phyloP scores from a whole-genome alignment of 345 rosid species.

The Durio zibethinus region DNA sequence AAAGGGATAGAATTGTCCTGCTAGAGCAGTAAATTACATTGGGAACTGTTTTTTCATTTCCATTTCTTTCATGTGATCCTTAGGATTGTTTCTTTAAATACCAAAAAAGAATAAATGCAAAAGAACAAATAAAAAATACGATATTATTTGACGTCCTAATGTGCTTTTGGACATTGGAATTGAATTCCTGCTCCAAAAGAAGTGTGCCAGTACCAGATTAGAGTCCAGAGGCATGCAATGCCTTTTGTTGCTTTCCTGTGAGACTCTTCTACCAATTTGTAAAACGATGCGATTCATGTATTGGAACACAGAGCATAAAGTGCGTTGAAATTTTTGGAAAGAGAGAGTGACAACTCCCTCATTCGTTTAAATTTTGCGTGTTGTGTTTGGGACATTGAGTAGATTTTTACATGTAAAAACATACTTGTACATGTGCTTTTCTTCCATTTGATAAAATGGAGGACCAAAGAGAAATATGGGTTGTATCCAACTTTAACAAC shows the following conservation, averaged over 20 bases:
- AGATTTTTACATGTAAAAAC: neutral
- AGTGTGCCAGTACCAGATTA: neutral
- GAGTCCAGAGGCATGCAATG: neutral
- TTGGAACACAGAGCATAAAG: neutral
- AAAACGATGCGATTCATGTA: neutral
- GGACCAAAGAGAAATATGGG: neutral
- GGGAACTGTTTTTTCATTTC: neutral
- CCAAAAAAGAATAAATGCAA: neutral
- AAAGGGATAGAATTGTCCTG: conserved; percentile 7
- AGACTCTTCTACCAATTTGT: neutral
- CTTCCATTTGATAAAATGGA: neutral
- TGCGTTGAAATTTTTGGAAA: neutral
- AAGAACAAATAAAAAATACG: too few relatives aligned
- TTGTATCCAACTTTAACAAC: neutral
- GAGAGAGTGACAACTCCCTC: neutral
- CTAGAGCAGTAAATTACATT: neutral
- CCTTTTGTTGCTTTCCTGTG: neutral
- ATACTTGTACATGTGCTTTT: neutral
- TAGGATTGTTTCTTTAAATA: neutral
- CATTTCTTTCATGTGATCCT: neutral
- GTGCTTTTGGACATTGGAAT: too few relatives aligned
- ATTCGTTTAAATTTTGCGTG: neutral
- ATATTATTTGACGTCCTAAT: too few relatives aligned
- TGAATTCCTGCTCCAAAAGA: too few relatives aligned
- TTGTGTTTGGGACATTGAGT: neutral